Percentiles rank a stretch among this genome's conserved stretches.
These are phyloP conservation scores for Auricularia sp. DNA, from an alignment of 768 basidiomycete genomes.

Conservation along the genomic window DNA sequence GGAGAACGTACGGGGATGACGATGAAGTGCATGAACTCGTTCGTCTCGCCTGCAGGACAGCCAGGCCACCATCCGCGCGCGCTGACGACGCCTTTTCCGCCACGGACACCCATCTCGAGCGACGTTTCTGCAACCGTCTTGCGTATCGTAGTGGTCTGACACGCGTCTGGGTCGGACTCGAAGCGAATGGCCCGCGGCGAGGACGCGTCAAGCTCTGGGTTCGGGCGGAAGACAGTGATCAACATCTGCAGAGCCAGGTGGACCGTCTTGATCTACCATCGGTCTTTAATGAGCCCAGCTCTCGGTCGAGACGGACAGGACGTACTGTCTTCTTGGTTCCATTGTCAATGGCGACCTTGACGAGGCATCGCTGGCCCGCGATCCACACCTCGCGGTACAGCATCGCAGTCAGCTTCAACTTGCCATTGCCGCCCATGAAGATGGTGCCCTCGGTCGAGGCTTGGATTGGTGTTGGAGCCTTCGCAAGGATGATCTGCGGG, in stretches of 20 bases:
- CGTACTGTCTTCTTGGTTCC: constrained; percentile 46
- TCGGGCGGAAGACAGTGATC: constrained; percentile 54
- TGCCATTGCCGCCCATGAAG: constrained; percentile 54
- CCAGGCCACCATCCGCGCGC: constrained; percentile 89
- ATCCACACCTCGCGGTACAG: constrained; percentile 72
- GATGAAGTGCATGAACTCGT: constrained; percentile 60
- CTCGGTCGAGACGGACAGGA: too few species aligned
- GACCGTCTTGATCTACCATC: constrained; percentile 40
- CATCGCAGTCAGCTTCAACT: constrained; percentile 53
- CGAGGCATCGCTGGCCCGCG: constrained; percentile 68
- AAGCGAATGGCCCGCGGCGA: constrained; percentile 15
- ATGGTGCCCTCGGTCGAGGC: constrained; percentile 45
- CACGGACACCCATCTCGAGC: constrained; percentile 56
- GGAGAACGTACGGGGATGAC: constrained; percentile 55
- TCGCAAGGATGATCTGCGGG: constrained; percentile 47
- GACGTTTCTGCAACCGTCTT: constrained; percentile 58
- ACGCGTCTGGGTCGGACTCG: constrained; percentile 43
- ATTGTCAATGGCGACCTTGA: constrained; percentile 57
- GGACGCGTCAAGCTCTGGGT: constrained; percentile 28
- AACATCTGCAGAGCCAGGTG: constrained; percentile 56
- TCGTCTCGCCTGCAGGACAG: constrained; percentile 48
- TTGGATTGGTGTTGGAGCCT: constrained; percentile 49
- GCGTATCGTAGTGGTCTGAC: constrained; percentile 48
- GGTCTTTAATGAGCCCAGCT: too few species aligned
- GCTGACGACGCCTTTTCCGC: constrained; percentile 59